Conservation (phyloP, 2,329 filamentous ascomycete genomes). For the Alternaria consortialis region DNA sequence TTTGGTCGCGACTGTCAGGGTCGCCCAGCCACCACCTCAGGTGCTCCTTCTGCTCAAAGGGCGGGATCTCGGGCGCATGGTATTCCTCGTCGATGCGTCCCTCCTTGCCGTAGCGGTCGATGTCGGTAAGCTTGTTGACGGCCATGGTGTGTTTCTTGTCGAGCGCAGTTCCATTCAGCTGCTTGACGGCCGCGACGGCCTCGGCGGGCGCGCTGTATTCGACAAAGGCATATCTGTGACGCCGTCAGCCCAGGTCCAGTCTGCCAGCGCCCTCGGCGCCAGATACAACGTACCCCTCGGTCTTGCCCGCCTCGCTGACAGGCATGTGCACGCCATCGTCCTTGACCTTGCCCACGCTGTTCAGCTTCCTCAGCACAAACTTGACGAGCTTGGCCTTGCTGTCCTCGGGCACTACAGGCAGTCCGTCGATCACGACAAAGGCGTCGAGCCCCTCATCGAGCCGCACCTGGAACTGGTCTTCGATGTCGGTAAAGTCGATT, state of each 20-base stretch:
- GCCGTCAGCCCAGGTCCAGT: conserved; percentile 23
- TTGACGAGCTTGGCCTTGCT: conserved; percentile 95
- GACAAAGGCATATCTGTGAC: conserved; percentile 87
- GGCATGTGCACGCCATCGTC: conserved; percentile 96
- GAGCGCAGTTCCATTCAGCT: conserved; percentile 84
- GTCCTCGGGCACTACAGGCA: conserved; percentile 87
- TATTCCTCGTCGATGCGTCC: conserved; percentile 94
- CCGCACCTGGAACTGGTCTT: conserved; percentile 94
- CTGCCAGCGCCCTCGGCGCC: not conserved
- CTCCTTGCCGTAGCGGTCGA: conserved; percentile 94
- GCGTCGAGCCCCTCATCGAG: conserved; percentile 95
- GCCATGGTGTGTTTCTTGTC: conserved; percentile 96
- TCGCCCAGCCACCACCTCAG: conserved; percentile 93
- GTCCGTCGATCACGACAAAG: conserved; percentile 94
- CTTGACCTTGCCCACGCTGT: conserved; percentile 80
- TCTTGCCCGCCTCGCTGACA: conserved; percentile 84
- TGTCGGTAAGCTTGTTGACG: conserved; percentile 98
- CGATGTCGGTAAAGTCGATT: conserved; percentile 92
- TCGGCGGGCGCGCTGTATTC: conserved; percentile 93
- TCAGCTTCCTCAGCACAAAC: conserved; percentile 93
- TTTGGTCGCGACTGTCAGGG: conserved; percentile 89
- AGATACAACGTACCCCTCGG: conserved; percentile 73
- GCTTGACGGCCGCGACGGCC: conserved; percentile 86
- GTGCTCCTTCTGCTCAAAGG: conserved; percentile 92
- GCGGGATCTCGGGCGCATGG: conserved; percentile 78